Evolutionary conservation across 345 rosid species (phyloP), one percentile per base, ranked within the genome.

Genomic region (Dipteronia dyeriana): DNA sequence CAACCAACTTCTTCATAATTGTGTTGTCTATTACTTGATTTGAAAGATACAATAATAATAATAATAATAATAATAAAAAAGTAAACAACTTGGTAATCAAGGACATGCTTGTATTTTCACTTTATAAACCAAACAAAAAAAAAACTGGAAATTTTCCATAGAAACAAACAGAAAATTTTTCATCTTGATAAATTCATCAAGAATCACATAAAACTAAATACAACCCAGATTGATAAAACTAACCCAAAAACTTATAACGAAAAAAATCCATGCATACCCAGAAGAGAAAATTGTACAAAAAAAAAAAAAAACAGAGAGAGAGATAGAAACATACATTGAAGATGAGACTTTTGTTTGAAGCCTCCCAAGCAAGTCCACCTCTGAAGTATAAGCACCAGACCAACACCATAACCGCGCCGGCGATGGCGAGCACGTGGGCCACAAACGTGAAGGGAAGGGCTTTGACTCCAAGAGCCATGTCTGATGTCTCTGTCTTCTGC

Each of bases 341-440:
- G 89, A 94, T 92, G 82, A 97, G 98, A 77, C 76, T 89, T 59
- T 94, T 97, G 86, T 97, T 84, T 7, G 90, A 2, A 80, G 92
- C 82, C 76, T 92, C 97, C 99, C 99, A 96, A 9, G 98, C 99
- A 26, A 94, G 54, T 62, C 99, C 98, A 16, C 99, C 99, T 79
- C 92, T 82, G 77, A 76, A 96, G 74, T 81, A 53, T 26, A 92
- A 82, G 84, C 81, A 85, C 99, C 99, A 97, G 17, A 97, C 87
- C 66, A 97, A 60, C 1, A 94, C 97, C 95, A 94, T 53, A 74
- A 88, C 77, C 71, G 88, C 88, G 14, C 83, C 94, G 0, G 76
- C 88, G 25, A 88, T 9, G 3, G 83, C 99, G 2, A 97, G 85
- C 84, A 80, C 86, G 84, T 97, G 98, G 2, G 82, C 82, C 43